Evolutionary conservation across 768 basidiomycete genomes (phyloP).

Genomic region (Tricholomella constricta): DNA sequence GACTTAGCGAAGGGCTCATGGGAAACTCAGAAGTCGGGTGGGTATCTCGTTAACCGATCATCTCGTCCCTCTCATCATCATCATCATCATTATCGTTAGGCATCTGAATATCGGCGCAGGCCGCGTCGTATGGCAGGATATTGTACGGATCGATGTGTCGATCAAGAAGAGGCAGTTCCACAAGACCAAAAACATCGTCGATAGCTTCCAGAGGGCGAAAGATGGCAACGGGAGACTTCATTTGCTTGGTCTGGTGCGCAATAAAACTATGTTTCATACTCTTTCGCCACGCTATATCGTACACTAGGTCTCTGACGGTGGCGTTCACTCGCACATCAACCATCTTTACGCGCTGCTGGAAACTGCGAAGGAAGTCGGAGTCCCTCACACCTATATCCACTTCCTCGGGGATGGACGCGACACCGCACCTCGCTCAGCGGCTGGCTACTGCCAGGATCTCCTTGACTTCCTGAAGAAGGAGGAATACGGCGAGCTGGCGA

Average conservation of each 20-base stretch:
- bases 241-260: slow-evolving; percentile 78
- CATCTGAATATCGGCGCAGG: slow-evolving; percentile 96
- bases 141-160: slow-evolving; percentile 89
- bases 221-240: slow-evolving; percentile 83
- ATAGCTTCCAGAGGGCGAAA: slow-evolving; percentile 76
- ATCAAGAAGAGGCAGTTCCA: slow-evolving; percentile 91
- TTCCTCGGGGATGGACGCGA: slow-evolving; percentile 96
- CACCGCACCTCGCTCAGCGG: slow-evolving; percentile 84
- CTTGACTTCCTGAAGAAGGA: slow-evolving; percentile 78
- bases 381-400: slow-evolving; percentile 88
- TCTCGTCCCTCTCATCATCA: background rate
- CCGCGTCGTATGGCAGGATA: slow-evolving; percentile 96
- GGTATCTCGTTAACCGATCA: slow-evolving; percentile 26
- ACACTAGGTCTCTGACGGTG: slow-evolving; percentile 86
- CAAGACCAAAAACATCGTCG: slow-evolving; percentile 72
- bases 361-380: slow-evolving; percentile 82
- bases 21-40: slow-evolving; percentile 98
- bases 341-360: slow-evolving; percentile 91
- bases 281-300: background rate
- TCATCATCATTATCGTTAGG: slow-evolving; percentile 41
- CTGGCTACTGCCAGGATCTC: slow-evolving; percentile 75
- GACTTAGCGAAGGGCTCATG: slow-evolving; percentile 93
- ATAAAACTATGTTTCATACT: background rate
- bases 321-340: slow-evolving; percentile 94
- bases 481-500: slow-evolving; percentile 78